A percentile compares a stretch with the other conserved stretches of the same genome.
These are phyloP conservation scores for Castanea crenata DNA, from an alignment of 306 rosid species.

Conservation along the genomic window DNA sequence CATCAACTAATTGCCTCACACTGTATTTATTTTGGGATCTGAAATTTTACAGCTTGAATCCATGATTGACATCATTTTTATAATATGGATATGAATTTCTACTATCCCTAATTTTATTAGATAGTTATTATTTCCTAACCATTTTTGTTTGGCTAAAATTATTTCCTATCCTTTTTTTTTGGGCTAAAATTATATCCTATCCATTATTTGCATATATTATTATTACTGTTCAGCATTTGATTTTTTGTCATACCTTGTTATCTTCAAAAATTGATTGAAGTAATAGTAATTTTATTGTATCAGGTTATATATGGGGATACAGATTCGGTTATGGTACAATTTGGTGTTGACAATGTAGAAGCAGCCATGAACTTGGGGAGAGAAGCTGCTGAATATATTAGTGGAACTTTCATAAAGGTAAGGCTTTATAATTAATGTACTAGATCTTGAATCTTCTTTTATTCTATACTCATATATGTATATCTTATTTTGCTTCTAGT, in stretches of 20 bases:
- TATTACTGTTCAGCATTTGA: background rate
- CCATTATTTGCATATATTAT: background rate
- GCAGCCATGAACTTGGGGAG: conserved; percentile 86
- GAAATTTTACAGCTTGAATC: background rate
- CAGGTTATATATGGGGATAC: conserved; percentile 98
- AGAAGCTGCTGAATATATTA: conserved; percentile 92
- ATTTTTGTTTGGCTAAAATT: background rate
- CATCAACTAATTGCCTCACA: background rate
- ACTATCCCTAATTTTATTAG: background rate
- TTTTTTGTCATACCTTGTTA: conserved; percentile 5
- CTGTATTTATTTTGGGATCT: background rate
- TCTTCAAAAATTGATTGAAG: conserved; percentile 10
- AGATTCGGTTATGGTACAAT: conserved; percentile 97
- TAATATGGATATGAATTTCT: background rate
- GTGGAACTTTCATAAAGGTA: conserved; percentile 79
- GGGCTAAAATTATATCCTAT: conserved; percentile 1
- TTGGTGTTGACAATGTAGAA: conserved; percentile 78
- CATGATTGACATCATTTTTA: background rate
- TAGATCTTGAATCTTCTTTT: background rate
- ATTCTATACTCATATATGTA: background rate
- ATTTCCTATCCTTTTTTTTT: background rate
- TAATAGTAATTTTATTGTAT: conserved; percentile 21
- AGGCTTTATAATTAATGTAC: conserved; percentile 5
- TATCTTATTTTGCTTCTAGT: background rate
- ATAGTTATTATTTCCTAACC: background rate